Evolutionary conservation across 768 basidiomycete species (phyloP).

Genomic region (Pholiota conissans): DNA sequence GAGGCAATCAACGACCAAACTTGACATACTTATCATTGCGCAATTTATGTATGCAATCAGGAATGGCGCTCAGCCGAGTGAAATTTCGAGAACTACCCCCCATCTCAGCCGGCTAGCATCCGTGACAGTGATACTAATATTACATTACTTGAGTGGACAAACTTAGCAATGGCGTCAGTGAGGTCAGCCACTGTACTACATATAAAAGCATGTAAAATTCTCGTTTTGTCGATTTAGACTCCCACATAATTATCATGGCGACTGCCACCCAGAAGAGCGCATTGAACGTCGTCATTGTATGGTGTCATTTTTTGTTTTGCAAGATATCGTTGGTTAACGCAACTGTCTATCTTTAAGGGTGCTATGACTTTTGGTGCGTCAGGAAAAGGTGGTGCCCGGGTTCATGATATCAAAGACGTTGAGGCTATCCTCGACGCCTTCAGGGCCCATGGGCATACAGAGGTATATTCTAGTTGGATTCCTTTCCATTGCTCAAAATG

Average conservation of each 20-base stretch:
- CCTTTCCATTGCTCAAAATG: too few relatives aligned
- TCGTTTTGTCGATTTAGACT: not conserved
- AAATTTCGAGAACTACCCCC: too few relatives aligned
- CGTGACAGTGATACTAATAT: too few relatives aligned
- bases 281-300: conserved; percentile 39
- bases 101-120: not conserved
- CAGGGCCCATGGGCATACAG: conserved; percentile 54
- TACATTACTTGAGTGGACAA: too few relatives aligned
- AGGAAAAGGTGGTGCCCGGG: conserved; percentile 48
- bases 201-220: not conserved
- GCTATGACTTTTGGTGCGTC: conserved; percentile 54
- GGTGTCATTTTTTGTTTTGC: not conserved
- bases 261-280: conserved; percentile 35
- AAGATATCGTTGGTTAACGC: too few relatives aligned
- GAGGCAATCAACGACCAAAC: too few relatives aligned
- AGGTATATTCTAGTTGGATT: too few relatives aligned
- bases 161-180: not conserved
- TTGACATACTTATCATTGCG: too few relatives aligned
- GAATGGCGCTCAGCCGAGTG: too few relatives aligned
- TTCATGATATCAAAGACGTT: conserved; percentile 47
- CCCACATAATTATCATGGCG: conserved; percentile 19
- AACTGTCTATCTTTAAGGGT: too few relatives aligned
- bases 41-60: too few relatives aligned
- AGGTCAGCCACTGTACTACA: not conserved
- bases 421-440: conserved; percentile 56